Evolutionary conservation across 805 yeast species (phyloP), one percentile per base, ranked within the genome.

Genomic region (Wickerhamiella shivajii): DNA sequence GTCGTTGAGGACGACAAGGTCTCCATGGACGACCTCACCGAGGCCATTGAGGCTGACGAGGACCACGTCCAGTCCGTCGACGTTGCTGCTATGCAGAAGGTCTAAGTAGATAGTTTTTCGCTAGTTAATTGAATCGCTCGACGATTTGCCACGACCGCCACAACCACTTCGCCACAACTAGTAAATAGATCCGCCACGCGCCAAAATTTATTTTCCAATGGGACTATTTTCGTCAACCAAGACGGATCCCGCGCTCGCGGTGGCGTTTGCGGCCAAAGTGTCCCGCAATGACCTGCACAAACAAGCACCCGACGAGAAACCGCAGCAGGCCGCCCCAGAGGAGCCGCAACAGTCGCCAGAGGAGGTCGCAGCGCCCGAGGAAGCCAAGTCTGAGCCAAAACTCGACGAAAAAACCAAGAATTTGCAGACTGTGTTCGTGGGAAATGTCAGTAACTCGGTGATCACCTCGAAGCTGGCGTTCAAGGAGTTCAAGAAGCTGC

Each of bases 1-100:
- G 98, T 90, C 60, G 77, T 90, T 51, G 97, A 90, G 74, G 99
- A 90, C 66, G 93, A 71, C 51, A 77, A 76, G 74, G 95, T 90
- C 49, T 81, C 96, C 45, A 55, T 84, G 54, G 94, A 80, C 51
- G 96, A 79, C 37, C 77, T 90, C 59, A 66, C 64, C 46, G 55
- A 54, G 41, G 69, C 74, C 49, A 81, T 77, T 63, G 76, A 69
- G 60, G 96, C 76, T 58, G 93, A 80, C 62, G 98, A 90, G 73
- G 99, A 90, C 70, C 92, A 84, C 70, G 96, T 90, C 57, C 99
- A 90, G 74, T 87, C 97, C 53, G 79, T 95, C 47, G 99, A 90
- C 65, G 63, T 90, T 63, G 94, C 93, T 65, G 98, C 98, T 64
- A 87, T 87, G 97, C 78, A 69, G 66, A 87, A 87, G 71, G 72